These are phyloP conservation scores for Xylariales sp. DNA, from an alignment of 2,329 filamentous ascomycete genomes.

Conservation along the genomic window DNA sequence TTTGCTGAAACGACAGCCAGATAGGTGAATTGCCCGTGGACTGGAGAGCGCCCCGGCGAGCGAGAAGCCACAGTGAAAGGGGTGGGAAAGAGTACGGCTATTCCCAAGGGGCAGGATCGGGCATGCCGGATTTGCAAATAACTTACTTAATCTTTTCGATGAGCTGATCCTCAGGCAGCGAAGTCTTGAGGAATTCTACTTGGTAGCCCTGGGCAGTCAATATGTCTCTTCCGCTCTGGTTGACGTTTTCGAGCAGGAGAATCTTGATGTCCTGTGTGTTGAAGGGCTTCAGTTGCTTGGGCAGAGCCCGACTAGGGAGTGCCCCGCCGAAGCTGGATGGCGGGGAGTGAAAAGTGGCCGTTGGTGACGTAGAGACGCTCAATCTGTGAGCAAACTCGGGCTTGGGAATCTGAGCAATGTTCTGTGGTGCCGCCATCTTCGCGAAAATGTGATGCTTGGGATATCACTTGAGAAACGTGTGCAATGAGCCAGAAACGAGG, in stretches of 20 bases:
- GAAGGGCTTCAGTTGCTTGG: conserved; percentile 90
- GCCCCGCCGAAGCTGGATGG: conserved; percentile 56
- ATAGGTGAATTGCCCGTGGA: too few species aligned
- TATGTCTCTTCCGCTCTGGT: conserved; percentile 81
- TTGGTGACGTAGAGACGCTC: conserved; percentile 71
- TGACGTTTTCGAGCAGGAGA: conserved; percentile 91
- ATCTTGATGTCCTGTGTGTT: conserved; percentile 96
- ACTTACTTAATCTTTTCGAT: conserved; percentile 91
- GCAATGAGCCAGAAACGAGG: too few species aligned
- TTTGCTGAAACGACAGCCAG: not conserved
- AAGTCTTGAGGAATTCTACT: conserved; percentile 86
- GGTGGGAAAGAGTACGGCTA: too few species aligned
- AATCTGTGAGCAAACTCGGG: conserved; percentile 51
- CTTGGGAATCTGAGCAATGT: conserved; percentile 38
- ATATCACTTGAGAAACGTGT: too few species aligned
- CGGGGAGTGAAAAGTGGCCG: conserved; percentile 69
- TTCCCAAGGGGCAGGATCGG: too few species aligned
- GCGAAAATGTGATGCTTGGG: too few species aligned
- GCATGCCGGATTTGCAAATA: not conserved
- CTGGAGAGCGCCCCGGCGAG: too few species aligned
- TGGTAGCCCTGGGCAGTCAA: conserved; percentile 87
- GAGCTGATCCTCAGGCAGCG: conserved; percentile 84
- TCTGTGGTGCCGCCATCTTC: conserved; percentile 44
- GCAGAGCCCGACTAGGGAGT: conserved; percentile 35
- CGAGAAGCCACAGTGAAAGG: too few species aligned